Evolutionary conservation across 768 basidiomycete species (phyloP).

Genomic region (Amanita exitialis): DNA sequence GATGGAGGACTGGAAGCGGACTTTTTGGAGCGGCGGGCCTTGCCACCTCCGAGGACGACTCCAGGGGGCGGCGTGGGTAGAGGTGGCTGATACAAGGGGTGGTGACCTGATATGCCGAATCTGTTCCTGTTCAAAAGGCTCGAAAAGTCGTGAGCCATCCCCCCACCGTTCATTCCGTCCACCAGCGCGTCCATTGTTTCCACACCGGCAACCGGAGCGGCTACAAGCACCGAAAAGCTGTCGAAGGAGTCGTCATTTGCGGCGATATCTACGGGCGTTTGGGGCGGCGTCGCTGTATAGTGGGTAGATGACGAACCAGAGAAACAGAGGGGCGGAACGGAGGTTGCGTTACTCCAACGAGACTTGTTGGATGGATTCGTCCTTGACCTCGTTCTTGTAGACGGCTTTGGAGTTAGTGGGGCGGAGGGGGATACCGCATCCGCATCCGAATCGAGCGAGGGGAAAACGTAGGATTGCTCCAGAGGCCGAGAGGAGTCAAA

Average conservation of each 20-base stretch:
- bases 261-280: slow-evolving; percentile 49
- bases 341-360: slow-evolving; percentile 30
- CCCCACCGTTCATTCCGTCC: slow-evolving; percentile 79
- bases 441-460: slow-evolving; percentile 23
- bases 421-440: slow-evolving; percentile 16
- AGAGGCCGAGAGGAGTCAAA: slow-evolving; percentile 20
- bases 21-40: slow-evolving; percentile 23
- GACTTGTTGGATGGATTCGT: slow-evolving; percentile 46
- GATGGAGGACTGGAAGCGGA: slow-evolving; percentile 18
- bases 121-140: slow-evolving; percentile 38
- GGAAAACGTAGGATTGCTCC: slow-evolving; percentile 31
- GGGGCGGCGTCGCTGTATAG: slow-evolving; percentile 62
- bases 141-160: slow-evolving; percentile 34
- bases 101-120: slow-evolving; percentile 49
- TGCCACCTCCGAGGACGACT: slow-evolving; percentile 50
- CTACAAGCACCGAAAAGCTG: slow-evolving; percentile 56
- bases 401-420: slow-evolving; percentile 18
- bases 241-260: slow-evolving; percentile 32
- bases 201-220: slow-evolving; percentile 70
- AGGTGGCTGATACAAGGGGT: slow-evolving; percentile 76
- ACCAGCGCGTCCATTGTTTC: slow-evolving; percentile 86
- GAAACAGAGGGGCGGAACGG: slow-evolving; percentile 45
- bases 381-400: slow-evolving; percentile 41
- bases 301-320: slow-evolving; percentile 61
- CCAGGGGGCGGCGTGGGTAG: slow-evolving; percentile 80